Base-by-base conservation (phyloP, 2,329 filamentous ascomycete genomes). In the Aureobasidium melanogenum region DNA sequence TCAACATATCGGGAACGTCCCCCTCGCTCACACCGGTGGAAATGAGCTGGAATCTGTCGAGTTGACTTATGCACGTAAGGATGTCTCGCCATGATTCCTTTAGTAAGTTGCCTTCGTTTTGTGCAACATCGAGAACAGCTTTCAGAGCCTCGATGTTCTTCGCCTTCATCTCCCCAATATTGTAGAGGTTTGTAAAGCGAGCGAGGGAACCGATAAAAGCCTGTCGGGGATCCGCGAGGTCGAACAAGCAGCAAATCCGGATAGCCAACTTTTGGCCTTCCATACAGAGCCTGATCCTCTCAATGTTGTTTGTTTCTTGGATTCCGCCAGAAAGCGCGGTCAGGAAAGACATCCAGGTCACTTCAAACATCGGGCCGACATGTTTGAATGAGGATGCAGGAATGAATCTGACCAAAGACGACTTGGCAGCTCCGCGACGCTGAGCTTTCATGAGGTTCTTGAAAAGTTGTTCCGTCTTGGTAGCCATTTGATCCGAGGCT, bases 341-440 rank as follows among this genome's bases (percentile, higher is more conserved):
- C 69, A 99, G 88, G 74, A 97, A 95, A 10, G 93, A 96, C 93
- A 97, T 99, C 94, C 94, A 99, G 0, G 91, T 95, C 26, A 96
- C 91, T 69, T 96, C 92, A 70, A 99, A 97, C 94, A 99, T 99
- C 0, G 94, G 91, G 0, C 94, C 94, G 54, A 97, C 89, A 72
- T 99, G 94, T 68, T 91, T 93, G 72, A 91, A 92, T 0, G 92
- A 97, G 1, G 91, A 94, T 3, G 94, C 94, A 1, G 91, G 89
- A 60, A 99, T 95, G 74, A 94, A 99, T 62, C 79, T 86, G 75
- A 80, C 87, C 68, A 74, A 75, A n/a, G 77, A 85, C 76, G 71
- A 82, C 72, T 88, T 88, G 44, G 62, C 64, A 1, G 89, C 85
- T 63, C 89, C 94, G 69, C 86, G 87, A 54, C 89, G 86, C 73